Evolutionary conservation across 169 alveolate species (phyloP).

Genomic region (Nephromyces sp.): DNA sequence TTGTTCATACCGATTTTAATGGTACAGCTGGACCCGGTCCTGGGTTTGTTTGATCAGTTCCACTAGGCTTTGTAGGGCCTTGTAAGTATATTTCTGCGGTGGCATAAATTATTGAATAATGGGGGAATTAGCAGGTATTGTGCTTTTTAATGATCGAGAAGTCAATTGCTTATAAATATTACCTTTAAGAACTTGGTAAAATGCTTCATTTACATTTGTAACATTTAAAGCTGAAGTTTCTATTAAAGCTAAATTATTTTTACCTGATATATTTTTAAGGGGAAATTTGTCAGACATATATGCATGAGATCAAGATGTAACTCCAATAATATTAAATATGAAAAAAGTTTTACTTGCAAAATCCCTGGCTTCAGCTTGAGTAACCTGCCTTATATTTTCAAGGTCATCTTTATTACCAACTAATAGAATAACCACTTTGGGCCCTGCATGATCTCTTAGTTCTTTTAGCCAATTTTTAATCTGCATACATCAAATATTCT

Average conservation of each 20-base stretch:
- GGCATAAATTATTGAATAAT: too few relatives aligned
- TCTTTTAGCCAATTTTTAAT: conserved; percentile 89
- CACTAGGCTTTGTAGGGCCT: too few relatives aligned
- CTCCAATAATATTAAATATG: background rate
- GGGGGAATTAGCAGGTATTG: too few relatives aligned
- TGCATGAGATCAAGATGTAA: too few relatives aligned
- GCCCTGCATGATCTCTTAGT: conserved; percentile 90
- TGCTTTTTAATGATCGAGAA: too few relatives aligned
- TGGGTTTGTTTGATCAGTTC: too few relatives aligned
- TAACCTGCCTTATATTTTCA: conserved; percentile 12
- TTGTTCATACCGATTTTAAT: too few relatives aligned
- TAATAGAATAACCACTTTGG: conserved; percentile 84
- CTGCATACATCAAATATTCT: background rate
- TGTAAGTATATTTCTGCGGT: too few relatives aligned
- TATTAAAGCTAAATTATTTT: conserved; percentile 53
- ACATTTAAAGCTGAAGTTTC: conserved; percentile 92
- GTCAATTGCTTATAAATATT: too few relatives aligned
- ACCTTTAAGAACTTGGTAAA: conserved; percentile 41
- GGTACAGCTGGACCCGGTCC: too few relatives aligned
- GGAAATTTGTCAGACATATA: too few relatives aligned
- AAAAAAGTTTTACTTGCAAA: conserved; percentile 6
- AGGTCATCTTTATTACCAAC: conserved; percentile 97
- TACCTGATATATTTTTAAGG: too few relatives aligned
- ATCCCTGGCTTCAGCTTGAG: conserved; percentile 24
- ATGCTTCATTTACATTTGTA: conserved; percentile 89